Conservation (phyloP, 2,329 filamentous ascomycete genomes). For the Verticillium klebahnii region DNA sequence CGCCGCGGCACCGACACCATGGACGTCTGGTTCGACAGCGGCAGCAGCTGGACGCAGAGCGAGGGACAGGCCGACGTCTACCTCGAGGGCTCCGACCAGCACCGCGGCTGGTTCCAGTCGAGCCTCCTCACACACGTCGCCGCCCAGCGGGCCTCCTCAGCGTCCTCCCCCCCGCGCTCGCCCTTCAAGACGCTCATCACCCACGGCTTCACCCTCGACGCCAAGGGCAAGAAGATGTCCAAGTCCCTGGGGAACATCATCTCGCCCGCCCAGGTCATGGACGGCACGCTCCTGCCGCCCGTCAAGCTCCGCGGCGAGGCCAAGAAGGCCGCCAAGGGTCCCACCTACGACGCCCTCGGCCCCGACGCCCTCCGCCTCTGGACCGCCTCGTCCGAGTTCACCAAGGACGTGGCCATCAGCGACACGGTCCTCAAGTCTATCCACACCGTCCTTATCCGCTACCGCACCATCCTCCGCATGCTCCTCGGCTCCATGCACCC, state of each 20-base stretch:
- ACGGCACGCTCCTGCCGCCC: slow-evolving; percentile 71
- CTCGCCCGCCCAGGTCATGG: slow-evolving; percentile 76
- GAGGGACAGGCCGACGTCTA: slow-evolving; percentile 71
- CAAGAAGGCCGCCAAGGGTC: slow-evolving; percentile 25
- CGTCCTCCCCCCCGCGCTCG: slow-evolving; percentile 28
- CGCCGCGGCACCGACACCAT: slow-evolving; percentile 87
- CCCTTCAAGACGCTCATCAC: slow-evolving; percentile 91
- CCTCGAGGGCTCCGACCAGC: slow-evolving; percentile 91
- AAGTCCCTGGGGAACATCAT: slow-evolving; percentile 93
- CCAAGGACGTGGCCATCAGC: slow-evolving; percentile 78
- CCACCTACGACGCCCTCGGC: slow-evolving; percentile 66
- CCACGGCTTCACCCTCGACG: slow-evolving; percentile 90
- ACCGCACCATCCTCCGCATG: slow-evolving; percentile 86
- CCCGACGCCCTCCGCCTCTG: slow-evolving; percentile 85
- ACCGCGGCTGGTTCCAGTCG: slow-evolving; percentile 98
- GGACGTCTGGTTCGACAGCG: slow-evolving; percentile 99
- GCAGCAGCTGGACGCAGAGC: slow-evolving; percentile 78
- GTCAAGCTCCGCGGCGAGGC: slow-evolving; percentile 57
- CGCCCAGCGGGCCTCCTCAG: slow-evolving; percentile 32
- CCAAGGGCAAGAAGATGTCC: slow-evolving; percentile 94
- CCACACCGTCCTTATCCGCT: slow-evolving; percentile 76
- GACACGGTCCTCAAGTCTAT: slow-evolving; percentile 71
- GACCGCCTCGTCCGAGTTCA: slow-evolving; percentile 91
- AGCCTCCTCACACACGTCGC: slow-evolving; percentile 85
- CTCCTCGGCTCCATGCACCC: slow-evolving; percentile 70